phyloP scores from a whole-genome alignment of 2,329 filamentous ascomycete genomes.

The Escovopsis weberi region DNA sequence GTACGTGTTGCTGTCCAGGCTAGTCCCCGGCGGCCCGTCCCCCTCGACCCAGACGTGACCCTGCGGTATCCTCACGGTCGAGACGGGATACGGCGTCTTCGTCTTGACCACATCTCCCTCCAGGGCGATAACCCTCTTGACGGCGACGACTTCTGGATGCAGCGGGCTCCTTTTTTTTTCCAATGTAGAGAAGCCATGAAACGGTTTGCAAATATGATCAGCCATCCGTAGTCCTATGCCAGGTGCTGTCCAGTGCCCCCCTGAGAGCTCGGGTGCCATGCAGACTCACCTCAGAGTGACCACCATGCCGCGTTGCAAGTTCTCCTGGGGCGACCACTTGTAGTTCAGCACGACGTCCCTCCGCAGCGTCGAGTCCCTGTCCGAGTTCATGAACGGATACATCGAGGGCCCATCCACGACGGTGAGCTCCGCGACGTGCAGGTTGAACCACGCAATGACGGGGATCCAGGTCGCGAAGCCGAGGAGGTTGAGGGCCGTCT shows the following conservation, averaged over 20 bases:
- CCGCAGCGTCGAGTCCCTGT: slow-evolving; percentile 39
- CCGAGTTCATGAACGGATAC: slow-evolving; percentile 62
- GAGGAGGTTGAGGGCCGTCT: slow-evolving; percentile 32
- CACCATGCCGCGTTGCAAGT: slow-evolving; percentile 56
- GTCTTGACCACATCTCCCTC: slow-evolving; percentile 65
- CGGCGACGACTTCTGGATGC: slow-evolving; percentile 51
- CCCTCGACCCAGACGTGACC: slow-evolving; percentile 95
- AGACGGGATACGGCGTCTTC: slow-evolving; percentile 41
- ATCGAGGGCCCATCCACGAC: slow-evolving; percentile 52
- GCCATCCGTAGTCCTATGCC: no score
- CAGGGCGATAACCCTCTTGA: slow-evolving; percentile 75
- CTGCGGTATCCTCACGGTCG: slow-evolving; percentile 51
- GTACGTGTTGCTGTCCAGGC: slow-evolving; percentile 77
- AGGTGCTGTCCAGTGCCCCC: not conserved
- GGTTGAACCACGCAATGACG: slow-evolving; percentile 45
- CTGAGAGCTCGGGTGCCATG: no score
- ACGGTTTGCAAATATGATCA: no score
- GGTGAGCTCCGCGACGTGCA: slow-evolving; percentile 43
- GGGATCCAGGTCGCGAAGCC: slow-evolving; percentile 47
- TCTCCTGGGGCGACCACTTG: slow-evolving; percentile 42
- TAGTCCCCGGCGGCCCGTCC: slow-evolving; percentile 58
- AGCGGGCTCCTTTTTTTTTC: slow-evolving; percentile 47
- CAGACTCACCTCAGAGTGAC: slow-evolving; percentile 49
- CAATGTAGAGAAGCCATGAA: not conserved
- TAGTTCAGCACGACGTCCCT: slow-evolving; percentile 43